phyloP scores from a whole-genome alignment of 2,329 filamentous ascomycete species.

The Geosmithia putterillii region DNA sequence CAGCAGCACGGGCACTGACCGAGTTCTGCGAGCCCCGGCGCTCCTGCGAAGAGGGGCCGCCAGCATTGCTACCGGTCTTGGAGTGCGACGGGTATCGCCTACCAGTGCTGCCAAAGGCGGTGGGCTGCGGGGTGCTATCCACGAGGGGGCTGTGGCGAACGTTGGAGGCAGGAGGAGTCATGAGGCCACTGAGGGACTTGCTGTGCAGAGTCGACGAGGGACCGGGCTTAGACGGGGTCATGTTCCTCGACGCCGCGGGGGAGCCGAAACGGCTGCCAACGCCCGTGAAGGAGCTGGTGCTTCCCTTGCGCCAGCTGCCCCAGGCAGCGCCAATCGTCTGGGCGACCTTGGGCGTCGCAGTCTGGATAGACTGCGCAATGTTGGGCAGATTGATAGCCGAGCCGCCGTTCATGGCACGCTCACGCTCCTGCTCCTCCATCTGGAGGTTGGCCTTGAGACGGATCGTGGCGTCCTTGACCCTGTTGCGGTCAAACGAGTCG shows the following conservation, averaged over 20 bases:
- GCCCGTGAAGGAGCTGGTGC: conserved; percentile 34
- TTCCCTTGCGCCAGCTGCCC: conserved; percentile 79
- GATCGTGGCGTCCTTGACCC: conserved; percentile 82
- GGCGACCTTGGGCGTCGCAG: conserved; percentile 70
- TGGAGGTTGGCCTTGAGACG: conserved; percentile 87
- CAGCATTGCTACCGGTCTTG: conserved; percentile 16
- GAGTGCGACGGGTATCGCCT: conserved; percentile 41
- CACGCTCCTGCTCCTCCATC: conserved; percentile 95
- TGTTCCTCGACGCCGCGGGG: conserved; percentile 22
- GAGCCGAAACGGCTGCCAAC: conserved; percentile 35
- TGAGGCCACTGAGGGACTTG: conserved; percentile 61
- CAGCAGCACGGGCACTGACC: conserved; percentile 17
- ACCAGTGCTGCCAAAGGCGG: conserved; percentile 48
- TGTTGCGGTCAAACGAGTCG: conserved; percentile 63
- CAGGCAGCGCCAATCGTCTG: conserved; percentile 86
- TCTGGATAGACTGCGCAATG: conserved; percentile 65
- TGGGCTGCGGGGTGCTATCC: conserved; percentile 34
- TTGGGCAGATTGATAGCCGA: conserved; percentile 59
- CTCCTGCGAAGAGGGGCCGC: conserved; percentile 9
- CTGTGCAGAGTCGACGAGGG: conserved; percentile 31
- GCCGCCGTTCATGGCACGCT: conserved; percentile 64
- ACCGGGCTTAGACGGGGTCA: conserved; percentile 50
- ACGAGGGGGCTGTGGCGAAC: conserved; percentile 47
- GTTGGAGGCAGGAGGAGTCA: conserved; percentile 79
- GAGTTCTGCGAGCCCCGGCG: conserved; percentile 1